Conservation (phyloP, 2,329 filamentous ascomycete genomes). For the Diaporthe batatas region DNA sequence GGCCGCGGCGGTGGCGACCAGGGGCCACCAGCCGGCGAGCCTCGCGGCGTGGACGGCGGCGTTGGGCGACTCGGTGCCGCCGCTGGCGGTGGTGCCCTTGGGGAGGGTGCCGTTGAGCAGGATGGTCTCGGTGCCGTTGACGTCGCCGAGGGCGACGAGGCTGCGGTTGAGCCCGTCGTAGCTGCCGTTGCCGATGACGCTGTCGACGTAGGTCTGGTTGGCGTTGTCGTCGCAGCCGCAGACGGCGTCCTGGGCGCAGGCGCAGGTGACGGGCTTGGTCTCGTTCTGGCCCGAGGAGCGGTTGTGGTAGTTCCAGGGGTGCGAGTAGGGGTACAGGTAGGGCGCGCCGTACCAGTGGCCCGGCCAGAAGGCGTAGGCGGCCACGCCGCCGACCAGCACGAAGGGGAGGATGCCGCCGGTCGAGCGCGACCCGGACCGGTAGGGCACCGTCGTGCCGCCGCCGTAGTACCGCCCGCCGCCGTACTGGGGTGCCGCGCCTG, state of each 20-base stretch:
- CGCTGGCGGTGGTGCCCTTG: slow-evolving; percentile 71
- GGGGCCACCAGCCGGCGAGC: slow-evolving; percentile 64
- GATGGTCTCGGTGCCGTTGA: slow-evolving; percentile 75
- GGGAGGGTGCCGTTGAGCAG: slow-evolving; percentile 82
- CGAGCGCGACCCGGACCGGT: slow-evolving; percentile 64
- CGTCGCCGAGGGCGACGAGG: slow-evolving; percentile 71
- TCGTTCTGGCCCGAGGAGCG: slow-evolving; percentile 65
- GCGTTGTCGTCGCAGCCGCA: slow-evolving; percentile 80
- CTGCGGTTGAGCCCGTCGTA: slow-evolving; percentile 71
- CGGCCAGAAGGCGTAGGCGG: slow-evolving; percentile 70
- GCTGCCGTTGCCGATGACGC: slow-evolving; percentile 75
- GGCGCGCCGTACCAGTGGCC: slow-evolving; percentile 75
- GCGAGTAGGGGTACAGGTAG: slow-evolving; percentile 71
- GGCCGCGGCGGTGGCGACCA: slow-evolving; percentile 58
- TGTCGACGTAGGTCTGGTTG: slow-evolving; percentile 69
- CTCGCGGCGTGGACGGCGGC: slow-evolving; percentile 53
- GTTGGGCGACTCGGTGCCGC: slow-evolving; percentile 57
- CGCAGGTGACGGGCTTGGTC: slow-evolving; percentile 71
- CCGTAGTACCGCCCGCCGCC: slow-evolving; percentile 76
- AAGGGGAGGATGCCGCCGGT: slow-evolving; percentile 66
- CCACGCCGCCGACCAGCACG: slow-evolving; percentile 59
- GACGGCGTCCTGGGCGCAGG: slow-evolving; percentile 67
- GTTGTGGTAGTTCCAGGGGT: slow-evolving; percentile 65
- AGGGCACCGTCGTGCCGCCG: slow-evolving; percentile 74
- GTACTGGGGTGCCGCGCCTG: slow-evolving; percentile 68